Conservation (phyloP, 1,284 basidiomycete genomes). For the Earliella scabrosa region DNA sequence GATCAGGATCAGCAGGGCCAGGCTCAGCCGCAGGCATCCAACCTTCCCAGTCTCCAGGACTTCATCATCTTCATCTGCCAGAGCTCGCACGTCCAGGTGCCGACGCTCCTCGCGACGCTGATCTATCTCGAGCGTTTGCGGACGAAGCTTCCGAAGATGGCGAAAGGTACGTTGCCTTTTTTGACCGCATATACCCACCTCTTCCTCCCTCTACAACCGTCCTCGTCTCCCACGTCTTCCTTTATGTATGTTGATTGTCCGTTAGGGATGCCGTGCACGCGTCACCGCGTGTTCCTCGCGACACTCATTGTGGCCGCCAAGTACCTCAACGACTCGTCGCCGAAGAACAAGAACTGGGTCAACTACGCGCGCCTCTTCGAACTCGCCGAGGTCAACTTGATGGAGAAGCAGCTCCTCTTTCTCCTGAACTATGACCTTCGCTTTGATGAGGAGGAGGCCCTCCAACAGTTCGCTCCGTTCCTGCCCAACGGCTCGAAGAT, state of each 20-base stretch:
- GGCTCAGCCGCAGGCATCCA: slow-evolving; percentile 27
- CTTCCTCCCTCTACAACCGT: background rate
- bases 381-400: slow-evolving; percentile 85
- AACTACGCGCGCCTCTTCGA: slow-evolving; percentile 79
- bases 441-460: slow-evolving; percentile 81
- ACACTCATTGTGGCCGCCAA: slow-evolving; percentile 96
- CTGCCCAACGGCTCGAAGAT: slow-evolving; percentile 38
- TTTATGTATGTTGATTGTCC: background rate
- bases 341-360: slow-evolving; percentile 96
- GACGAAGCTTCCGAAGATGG: slow-evolving; percentile 79
- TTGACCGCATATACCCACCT: slow-evolving; percentile 12
- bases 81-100: slow-evolving; percentile 89
- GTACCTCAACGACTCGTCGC: slow-evolving; percentile 95
- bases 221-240: slow-evolving; percentile 3
- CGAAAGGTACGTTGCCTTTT: slow-evolving; percentile 69
- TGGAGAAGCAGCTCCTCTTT: slow-evolving; percentile 94
- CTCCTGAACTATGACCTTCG: slow-evolving; percentile 90
- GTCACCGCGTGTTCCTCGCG: slow-evolving; percentile 95
- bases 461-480: slow-evolving; percentile 66
- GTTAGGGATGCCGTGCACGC: slow-evolving; percentile 88
- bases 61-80: slow-evolving; percentile 89
- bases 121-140: slow-evolving; percentile 92
- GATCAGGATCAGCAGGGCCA: slow-evolving; percentile 40
- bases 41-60: slow-evolving; percentile 77
- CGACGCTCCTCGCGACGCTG: slow-evolving; percentile 91